These are phyloP conservation scores for Calonectria montana DNA, from an alignment of 2,329 filamentous ascomycete species.

Conservation along the genomic window DNA sequence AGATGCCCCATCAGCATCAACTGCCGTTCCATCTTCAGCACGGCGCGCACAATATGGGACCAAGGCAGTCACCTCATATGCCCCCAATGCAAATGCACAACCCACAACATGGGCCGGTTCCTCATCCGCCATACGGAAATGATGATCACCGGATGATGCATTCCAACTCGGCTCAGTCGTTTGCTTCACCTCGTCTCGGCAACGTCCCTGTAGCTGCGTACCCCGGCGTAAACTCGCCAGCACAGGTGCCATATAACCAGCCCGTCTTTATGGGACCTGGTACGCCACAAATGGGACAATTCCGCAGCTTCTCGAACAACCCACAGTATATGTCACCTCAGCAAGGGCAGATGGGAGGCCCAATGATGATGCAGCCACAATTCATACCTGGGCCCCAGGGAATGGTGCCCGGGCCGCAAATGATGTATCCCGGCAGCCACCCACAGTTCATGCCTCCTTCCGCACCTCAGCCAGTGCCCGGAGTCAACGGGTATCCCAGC, in stretches of 20 bases:
- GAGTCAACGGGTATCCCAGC: slow-evolving; percentile 85
- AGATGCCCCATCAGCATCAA: slow-evolving; percentile 85
- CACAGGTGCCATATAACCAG: slow-evolving; percentile 78
- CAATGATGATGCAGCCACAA: slow-evolving; percentile 86
- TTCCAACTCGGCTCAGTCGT: slow-evolving; percentile 84
- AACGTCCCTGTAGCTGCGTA: slow-evolving; percentile 78
- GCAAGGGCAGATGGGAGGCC: slow-evolving; percentile 75
- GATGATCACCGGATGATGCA: slow-evolving; percentile 93
- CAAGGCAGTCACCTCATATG: slow-evolving; percentile 79
- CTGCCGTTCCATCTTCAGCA: slow-evolving; percentile 86
- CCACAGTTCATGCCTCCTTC: slow-evolving; percentile 72
- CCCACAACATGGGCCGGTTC: slow-evolving; percentile 76
- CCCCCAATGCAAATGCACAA: slow-evolving; percentile 81
- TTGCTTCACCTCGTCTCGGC: slow-evolving; percentile 83
- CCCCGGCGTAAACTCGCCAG: slow-evolving; percentile 73
- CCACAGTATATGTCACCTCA: slow-evolving; percentile 78
- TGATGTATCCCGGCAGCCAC: slow-evolving; percentile 82
- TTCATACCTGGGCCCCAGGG: slow-evolving; percentile 80
- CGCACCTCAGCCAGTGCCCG: slow-evolving; percentile 70
- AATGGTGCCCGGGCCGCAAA: slow-evolving; percentile 77
- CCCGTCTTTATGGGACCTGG: slow-evolving; percentile 78
- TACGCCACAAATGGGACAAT: slow-evolving; percentile 77
- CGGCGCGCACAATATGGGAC: slow-evolving; percentile 73
- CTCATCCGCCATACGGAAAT: slow-evolving; percentile 74
- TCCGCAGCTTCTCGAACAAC: slow-evolving; percentile 77